Percentiles rank a stretch among this genome's conserved stretches.
Evolutionary conservation across 202 grass and related monocot species (phyloP).

Genomic region (Digitaria exilis): DNA sequence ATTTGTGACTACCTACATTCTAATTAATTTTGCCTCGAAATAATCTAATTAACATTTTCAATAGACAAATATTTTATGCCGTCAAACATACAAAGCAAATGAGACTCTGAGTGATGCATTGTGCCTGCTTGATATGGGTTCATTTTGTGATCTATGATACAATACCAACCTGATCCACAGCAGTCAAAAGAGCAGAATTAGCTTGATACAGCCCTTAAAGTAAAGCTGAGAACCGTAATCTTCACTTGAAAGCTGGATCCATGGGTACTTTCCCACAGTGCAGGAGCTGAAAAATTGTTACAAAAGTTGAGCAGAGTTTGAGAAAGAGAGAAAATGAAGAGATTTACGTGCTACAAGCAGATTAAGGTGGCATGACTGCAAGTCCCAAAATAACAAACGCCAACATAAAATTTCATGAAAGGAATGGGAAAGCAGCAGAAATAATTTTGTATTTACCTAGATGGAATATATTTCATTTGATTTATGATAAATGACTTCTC

Average conservation of each 20-base stretch:
- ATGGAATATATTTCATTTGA: neutral
- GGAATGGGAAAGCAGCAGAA: neutral
- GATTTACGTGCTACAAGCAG: neutral
- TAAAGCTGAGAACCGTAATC: constrained; percentile 33
- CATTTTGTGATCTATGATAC: constrained; percentile 6
- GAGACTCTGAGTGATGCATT: neutral
- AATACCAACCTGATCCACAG: constrained; percentile 15
- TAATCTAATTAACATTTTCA: neutral
- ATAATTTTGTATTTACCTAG: neutral
- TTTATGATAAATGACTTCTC: neutral
- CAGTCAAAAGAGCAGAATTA: neutral
- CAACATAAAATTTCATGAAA: neutral
- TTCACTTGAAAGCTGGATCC: constrained; percentile 18
- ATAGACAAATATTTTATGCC: neutral
- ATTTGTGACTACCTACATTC: neutral
- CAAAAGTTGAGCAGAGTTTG: neutral
- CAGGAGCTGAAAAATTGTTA: constrained; percentile 30
- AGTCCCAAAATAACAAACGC: neutral
- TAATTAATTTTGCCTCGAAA: neutral
- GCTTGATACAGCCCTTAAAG: neutral
- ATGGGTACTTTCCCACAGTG: neutral
- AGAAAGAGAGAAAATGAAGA: neutral
- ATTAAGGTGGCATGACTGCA: neutral
- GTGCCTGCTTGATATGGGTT: neutral
- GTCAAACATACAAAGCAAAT: neutral